Percentiles rank a stretch among this genome's conserved stretches.
Evolutionary conservation across 768 basidiomycete genomes (phyloP).

Genomic region (Nevesoporus exiguus): DNA sequence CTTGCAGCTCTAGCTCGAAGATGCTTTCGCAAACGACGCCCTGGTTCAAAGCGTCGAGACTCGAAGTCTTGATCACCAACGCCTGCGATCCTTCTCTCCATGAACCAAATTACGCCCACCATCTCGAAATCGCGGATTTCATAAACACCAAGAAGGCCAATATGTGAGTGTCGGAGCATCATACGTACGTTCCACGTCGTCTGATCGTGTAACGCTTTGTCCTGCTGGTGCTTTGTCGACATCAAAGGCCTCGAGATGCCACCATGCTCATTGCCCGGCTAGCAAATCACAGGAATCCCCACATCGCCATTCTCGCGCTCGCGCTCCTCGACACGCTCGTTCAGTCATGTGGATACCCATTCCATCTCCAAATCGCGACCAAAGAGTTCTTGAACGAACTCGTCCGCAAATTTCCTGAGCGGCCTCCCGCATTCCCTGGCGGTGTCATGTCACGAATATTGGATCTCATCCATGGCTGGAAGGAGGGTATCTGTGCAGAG

Average conservation of each 20-base stretch:
- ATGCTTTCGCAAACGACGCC: conserved; percentile 53
- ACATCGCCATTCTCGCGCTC: conserved; percentile 83
- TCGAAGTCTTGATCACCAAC: conserved; percentile 71
- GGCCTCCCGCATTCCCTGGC: conserved; percentile 92
- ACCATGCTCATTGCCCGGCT: conserved; percentile 79
- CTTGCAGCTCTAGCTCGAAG: neutral
- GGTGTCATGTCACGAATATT: conserved; percentile 94
- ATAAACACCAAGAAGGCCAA: conserved; percentile 97
- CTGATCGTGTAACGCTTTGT: neutral
- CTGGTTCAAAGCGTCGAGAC: conserved; percentile 56
- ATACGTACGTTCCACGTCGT: neutral
- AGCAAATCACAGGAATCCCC: conserved; percentile 91
- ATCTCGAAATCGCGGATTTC: conserved; percentile 91
- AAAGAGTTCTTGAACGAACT: conserved; percentile 99
- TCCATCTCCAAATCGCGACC: conserved; percentile 94
- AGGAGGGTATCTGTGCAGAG: conserved; percentile 84
- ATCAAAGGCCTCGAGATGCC: conserved; percentile 80
- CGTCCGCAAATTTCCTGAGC: conserved; percentile 95
- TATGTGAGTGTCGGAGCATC: conserved; percentile 51
- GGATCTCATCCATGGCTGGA: conserved; percentile 92
- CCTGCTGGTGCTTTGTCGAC: neutral
- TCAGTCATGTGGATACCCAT: conserved; percentile 93
- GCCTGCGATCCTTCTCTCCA: conserved; percentile 84
- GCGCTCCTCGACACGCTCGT: conserved; percentile 88
- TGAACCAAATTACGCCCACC: conserved; percentile 88